These are phyloP conservation scores for Amphirosellinia nigrospora DNA, from an alignment of 495 filamentous ascomycete species.

Conservation along the genomic window DNA sequence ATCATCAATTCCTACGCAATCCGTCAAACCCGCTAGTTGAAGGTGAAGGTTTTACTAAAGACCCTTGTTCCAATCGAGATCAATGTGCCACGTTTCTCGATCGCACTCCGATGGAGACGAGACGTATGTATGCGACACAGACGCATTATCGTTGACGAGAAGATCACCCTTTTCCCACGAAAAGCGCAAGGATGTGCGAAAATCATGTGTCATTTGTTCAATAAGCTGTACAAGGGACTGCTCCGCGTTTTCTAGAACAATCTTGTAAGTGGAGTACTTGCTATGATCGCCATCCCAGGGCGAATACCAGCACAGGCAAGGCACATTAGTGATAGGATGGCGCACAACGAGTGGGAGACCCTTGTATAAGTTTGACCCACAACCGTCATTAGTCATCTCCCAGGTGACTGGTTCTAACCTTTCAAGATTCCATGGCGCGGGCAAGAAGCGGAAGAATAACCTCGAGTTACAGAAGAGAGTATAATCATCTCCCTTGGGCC, in stretches of 20 bases:
- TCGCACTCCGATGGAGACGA: neutral
- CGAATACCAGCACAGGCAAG: slow-evolving; percentile 8
- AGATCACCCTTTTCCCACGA: slow-evolving; percentile 16
- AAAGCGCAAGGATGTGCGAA: slow-evolving; percentile 14
- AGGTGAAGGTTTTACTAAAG: neutral
- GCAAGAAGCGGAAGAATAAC: slow-evolving; percentile 9
- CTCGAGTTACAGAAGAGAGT: slow-evolving; percentile 13
- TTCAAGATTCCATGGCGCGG: neutral
- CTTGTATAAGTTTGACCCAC: neutral
- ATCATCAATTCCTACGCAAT: too few species aligned
- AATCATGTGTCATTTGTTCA: slow-evolving; percentile 1
- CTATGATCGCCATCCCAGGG: slow-evolving; percentile 3
- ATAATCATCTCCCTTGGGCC: slow-evolving; percentile 1
- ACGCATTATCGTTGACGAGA: slow-evolving; percentile 15
- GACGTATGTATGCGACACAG: slow-evolving; percentile 10
- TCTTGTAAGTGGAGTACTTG: neutral
- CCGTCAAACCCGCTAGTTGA: neutral
- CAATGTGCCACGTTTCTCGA: slow-evolving; percentile 9
- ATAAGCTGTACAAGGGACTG: slow-evolving; percentile 11
- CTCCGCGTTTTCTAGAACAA: slow-evolving; percentile 5
- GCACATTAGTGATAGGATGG: neutral
- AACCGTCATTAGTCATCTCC: slow-evolving; percentile 4
- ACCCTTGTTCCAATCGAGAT: neutral
- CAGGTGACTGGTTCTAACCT: slow-evolving; percentile 2
- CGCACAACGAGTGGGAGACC: slow-evolving; percentile 2